Percentiles rank a stretch among this genome's conserved stretches.
Conservation (phyloP, 2,329 filamentous ascomycete genomes). For the Didymella sp. region DNA sequence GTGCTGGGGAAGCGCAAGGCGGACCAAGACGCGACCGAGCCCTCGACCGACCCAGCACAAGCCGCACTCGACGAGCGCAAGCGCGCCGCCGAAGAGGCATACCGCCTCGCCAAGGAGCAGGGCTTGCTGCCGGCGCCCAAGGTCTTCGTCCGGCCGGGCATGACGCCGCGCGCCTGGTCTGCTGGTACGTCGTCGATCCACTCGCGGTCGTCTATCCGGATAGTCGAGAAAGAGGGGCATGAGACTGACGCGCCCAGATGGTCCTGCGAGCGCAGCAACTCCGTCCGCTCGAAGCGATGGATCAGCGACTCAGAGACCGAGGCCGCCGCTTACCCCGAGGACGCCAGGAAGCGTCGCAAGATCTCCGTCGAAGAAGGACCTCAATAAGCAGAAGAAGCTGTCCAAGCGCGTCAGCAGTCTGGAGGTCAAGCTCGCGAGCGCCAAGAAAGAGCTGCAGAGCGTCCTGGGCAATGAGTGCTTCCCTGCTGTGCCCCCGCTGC, state of each 20-base stretch:
- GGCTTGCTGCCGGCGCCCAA: slow-evolving; percentile 46
- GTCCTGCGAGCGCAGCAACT: not conserved
- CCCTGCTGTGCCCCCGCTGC: slow-evolving; percentile 49
- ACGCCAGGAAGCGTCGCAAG: slow-evolving; percentile 50
- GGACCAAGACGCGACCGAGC: slow-evolving; percentile 8
- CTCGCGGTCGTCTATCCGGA: not conserved
- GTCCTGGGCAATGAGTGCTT: slow-evolving; percentile 53
- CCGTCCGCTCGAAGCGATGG: not conserved
- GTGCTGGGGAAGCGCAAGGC: slow-evolving; percentile 45
- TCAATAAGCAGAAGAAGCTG: slow-evolving; percentile 64
- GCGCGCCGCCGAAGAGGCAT: slow-evolving; percentile 40
- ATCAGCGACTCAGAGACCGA: not conserved
- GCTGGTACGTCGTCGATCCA: slow-evolving; percentile 5
- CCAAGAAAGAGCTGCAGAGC: slow-evolving; percentile 61
- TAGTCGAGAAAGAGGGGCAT: not conserved
- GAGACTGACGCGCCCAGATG: not conserved
- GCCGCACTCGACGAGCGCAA: slow-evolving; percentile 36
- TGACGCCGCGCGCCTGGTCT: slow-evolving; percentile 18
- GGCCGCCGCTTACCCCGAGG: slow-evolving; percentile 19
- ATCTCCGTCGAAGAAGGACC: slow-evolving; percentile 62
- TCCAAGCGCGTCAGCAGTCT: slow-evolving; percentile 67
- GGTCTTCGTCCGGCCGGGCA: slow-evolving; percentile 39
- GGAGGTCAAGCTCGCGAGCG: slow-evolving; percentile 63
- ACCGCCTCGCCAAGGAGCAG: slow-evolving; percentile 41
- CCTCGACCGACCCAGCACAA: slow-evolving; percentile 10